Conservation (phyloP, 2,329 filamentous ascomycete species). For the Penicillium sp. region DNA sequence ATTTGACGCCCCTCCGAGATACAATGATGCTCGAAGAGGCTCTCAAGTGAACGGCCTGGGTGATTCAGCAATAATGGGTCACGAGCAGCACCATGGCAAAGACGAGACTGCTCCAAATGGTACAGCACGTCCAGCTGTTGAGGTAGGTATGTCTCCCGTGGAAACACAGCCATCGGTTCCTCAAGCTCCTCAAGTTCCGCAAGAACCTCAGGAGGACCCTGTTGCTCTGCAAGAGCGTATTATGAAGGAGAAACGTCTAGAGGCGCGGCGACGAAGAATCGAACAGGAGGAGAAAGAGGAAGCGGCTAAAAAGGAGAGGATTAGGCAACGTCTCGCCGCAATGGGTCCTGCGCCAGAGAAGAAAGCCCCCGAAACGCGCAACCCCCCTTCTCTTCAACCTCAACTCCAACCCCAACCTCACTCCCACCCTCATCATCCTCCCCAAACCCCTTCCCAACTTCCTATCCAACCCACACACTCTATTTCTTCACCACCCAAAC, state of each 20-base stretch:
- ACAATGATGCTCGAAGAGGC: slow-evolving; percentile 41
- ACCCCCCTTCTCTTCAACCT: slow-evolving; percentile 22
- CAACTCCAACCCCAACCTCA: slow-evolving; percentile 28
- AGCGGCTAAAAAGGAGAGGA: slow-evolving; percentile 58
- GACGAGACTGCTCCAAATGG: slow-evolving; percentile 27
- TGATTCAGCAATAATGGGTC: slow-evolving; percentile 34
- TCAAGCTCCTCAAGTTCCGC: slow-evolving; percentile 13
- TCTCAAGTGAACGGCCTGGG: slow-evolving; percentile 40
- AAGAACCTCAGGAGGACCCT: slow-evolving; percentile 39
- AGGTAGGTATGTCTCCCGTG: slow-evolving; percentile 30
- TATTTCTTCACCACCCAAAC: slow-evolving; percentile 57
- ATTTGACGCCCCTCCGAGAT: slow-evolving; percentile 43
- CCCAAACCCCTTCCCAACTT: slow-evolving; percentile 5
- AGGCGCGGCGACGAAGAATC: slow-evolving; percentile 54
- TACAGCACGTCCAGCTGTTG: slow-evolving; percentile 30
- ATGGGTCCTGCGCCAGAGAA: slow-evolving; percentile 50
- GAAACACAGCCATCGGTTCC: slow-evolving; percentile 21
- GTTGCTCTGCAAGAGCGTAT: slow-evolving; percentile 59
- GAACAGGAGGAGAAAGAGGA: slow-evolving; percentile 59
- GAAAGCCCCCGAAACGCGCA: slow-evolving; percentile 28
- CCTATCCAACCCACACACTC: slow-evolving; percentile 12
- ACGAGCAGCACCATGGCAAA: slow-evolving; percentile 27
- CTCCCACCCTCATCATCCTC: slow-evolving; percentile 2
- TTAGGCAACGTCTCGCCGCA: slow-evolving; percentile 56
- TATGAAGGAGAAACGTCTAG: slow-evolving; percentile 60